Evolutionary conservation across 2,329 filamentous ascomycete species (phyloP), one percentile per base, ranked within the genome.

Genomic region (Pestalotiopsis sp.): DNA sequence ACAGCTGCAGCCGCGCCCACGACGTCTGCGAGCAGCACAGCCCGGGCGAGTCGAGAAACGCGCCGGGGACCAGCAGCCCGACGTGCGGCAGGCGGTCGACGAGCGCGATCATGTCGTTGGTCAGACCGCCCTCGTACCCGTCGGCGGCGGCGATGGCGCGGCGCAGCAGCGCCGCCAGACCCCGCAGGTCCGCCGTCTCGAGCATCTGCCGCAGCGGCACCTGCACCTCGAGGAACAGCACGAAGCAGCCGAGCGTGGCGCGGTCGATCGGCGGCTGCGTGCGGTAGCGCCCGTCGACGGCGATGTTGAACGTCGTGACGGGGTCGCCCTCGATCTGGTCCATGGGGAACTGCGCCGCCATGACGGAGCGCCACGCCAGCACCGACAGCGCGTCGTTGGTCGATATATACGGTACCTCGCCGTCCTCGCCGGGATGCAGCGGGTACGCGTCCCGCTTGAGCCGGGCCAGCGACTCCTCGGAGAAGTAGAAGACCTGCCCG

Each of bases 301-400:
- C 25, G 38, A 63, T 36, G 60, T 36, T 63, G 38, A 45, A 63
- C 4, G 38, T 41, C 17, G 60, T 40, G 25, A 63, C n/a, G 17
- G 60, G 38, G n/a, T 63, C 38, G 27, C 60, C 60, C 20, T 63
- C 31, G 12, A 63, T 40, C 25, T 11, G 27, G 12, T 63, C 27
- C 31, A 63, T 14, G 9, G 60, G 60, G 36, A 63, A 63, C 20
- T 63, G 60, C 60, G 27, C 60, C n/a, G 60, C 60, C 60, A 63
- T 63, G 14, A 63, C 60, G 4, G 60, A 40, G 2, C 60, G 25
- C 60, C 60, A 63, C 6, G 38, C 31, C 25, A 63, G 60, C 25
- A 63, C 60, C 27, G 60, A 63, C 31, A 63, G 36, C 14, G 60
- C 36, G 60, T 63, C 60, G 60, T 63, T 63, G 13, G 60, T 63